Evolutionary conservation across 1,284 basidiomycete species (phyloP).

Genomic region (Moesziomyces sp.): DNA sequence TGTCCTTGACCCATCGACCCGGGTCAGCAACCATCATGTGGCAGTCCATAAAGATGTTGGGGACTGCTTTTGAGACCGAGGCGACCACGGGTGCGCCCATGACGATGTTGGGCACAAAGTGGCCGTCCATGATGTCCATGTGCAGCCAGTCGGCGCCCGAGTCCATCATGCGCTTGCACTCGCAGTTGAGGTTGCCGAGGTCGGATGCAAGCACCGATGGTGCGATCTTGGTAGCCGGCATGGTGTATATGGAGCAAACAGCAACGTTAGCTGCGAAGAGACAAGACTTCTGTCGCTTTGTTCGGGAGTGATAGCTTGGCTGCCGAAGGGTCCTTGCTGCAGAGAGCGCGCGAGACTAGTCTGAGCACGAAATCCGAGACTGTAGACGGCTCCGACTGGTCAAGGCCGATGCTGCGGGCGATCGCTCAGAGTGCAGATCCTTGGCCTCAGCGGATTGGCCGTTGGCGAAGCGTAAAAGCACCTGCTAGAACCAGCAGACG

Average conservation of each 20-base stretch:
- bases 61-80: slow-evolving; percentile 87
- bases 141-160: slow-evolving; percentile 67
- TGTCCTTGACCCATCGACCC: slow-evolving; percentile 94
- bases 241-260: slow-evolving; percentile 10
- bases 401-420: too few species aligned
- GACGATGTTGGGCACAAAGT: slow-evolving; percentile 89
- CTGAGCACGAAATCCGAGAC: neutral
- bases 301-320: neutral
- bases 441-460: too few species aligned
- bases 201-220: slow-evolving; percentile 67
- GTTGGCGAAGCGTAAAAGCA: too few species aligned
- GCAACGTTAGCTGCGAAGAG: neutral
- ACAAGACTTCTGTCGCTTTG: neutral
- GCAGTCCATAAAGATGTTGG: slow-evolving; percentile 99
- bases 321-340: neutral
- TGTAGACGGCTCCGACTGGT: too few species aligned
- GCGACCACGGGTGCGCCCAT: slow-evolving; percentile 88
- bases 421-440: too few species aligned
- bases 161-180: slow-evolving; percentile 66
- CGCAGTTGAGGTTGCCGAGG: slow-evolving; percentile 65
- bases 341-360: neutral
- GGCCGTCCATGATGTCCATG: slow-evolving; percentile 72
- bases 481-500: too few species aligned
- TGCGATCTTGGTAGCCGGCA: slow-evolving; percentile 64
- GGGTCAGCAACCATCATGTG: slow-evolving; percentile 99